Evolutionary conservation across 2,329 filamentous ascomycete species (phyloP).

Genomic region (Lachnellula suecica): DNA sequence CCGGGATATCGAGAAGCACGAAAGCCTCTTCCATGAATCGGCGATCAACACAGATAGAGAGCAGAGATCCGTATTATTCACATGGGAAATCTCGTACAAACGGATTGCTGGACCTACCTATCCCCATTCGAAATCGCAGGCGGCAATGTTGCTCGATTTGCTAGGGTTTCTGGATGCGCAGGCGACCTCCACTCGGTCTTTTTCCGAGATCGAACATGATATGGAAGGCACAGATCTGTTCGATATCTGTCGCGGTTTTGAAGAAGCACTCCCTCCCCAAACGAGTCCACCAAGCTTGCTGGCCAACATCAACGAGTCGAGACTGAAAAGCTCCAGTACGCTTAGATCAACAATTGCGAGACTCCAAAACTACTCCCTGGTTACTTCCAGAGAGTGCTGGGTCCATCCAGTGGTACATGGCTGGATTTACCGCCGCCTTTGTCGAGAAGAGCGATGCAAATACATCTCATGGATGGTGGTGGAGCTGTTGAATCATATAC

Average conservation of each 20-base stretch:
- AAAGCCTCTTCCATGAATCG: background rate
- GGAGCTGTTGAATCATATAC: background rate
- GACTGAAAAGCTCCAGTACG: background rate
- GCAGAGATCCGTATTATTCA: background rate
- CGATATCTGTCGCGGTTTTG: background rate
- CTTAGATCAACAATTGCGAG: background rate
- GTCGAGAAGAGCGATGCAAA: background rate
- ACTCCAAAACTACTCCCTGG: background rate
- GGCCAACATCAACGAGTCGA: no score
- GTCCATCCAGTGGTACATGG: slow-evolving; percentile 3
- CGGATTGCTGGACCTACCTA: background rate
- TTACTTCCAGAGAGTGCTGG: background rate
- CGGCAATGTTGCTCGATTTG: slow-evolving; percentile 1
- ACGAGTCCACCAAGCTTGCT: background rate
- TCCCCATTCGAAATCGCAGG: background rate
- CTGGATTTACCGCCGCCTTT: background rate
- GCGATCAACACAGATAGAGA: background rate
- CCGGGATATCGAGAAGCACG: background rate
- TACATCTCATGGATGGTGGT: background rate
- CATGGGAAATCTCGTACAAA: slow-evolving; percentile 3
- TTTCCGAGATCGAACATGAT: background rate
- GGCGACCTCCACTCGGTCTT: background rate
- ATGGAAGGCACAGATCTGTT: background rate
- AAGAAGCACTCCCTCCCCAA: background rate
- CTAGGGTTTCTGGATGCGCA: slow-evolving; percentile 1